Evolutionary conservation across 768 basidiomycete species (phyloP), one percentile per base, ranked within the genome.

Genomic region (Leccinum uliginosum): DNA sequence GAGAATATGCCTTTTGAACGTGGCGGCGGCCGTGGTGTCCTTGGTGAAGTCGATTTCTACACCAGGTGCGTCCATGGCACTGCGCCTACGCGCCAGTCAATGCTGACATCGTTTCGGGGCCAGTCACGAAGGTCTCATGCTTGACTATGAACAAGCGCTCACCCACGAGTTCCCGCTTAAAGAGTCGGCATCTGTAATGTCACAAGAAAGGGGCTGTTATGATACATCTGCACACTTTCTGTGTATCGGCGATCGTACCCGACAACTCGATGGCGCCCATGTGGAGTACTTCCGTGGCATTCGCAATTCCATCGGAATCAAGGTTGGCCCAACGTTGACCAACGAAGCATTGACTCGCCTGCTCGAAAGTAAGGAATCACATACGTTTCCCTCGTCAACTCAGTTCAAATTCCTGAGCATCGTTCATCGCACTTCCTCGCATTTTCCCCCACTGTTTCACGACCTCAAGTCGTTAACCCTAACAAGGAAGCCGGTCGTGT

Each of bases 181-280:
- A 23, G 60, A 55, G 17, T 53, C 70, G 6, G 49, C 29, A 17
- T 56, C 61, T n/a, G 57, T 60, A 34, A 11, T 45, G 11, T 26
- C 58, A n/a, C 57, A 60, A 35, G 52, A 55, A 34, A 76, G 71
- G 45, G 84, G 80, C 35, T 82, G 80, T 69, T 98, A 96, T 74
- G 96, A 98, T 68, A 89, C 91, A 15, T 91, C 92, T 3, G 91
- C 93, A 8, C 94, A 95, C 70, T 96, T 97, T 74, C 72, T 98
- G 50, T 99, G 96, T 96, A 91, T 99, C 53, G 96, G 96, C 0
- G 97, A 99, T 73, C 84, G 96, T 51, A 99, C 96, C 5, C 78
- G 96, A 40, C 92, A 96, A 72, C 76, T 98, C 0, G 82, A 84
- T 47, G 93, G 94, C 7, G 97, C 94, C 4, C 97, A 99, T 69